Percentiles rank a stretch among this genome's conserved stretches.
Evolutionary conservation across 495 filamentous ascomycete species (phyloP).

Genomic region (Apodospora peruviana): DNA sequence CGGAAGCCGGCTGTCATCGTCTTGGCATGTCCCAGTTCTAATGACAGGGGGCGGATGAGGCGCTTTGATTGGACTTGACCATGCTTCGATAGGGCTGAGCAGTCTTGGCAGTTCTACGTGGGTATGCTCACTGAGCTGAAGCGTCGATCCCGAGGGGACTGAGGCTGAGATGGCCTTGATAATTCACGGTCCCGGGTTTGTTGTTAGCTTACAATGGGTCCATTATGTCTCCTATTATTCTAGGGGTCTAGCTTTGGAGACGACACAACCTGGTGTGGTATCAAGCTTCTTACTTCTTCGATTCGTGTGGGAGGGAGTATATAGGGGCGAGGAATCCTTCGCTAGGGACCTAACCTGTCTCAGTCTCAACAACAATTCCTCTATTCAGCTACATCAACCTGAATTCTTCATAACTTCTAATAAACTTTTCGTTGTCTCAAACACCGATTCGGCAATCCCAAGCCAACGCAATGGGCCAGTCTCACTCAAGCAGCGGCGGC

Average conservation of each 20-base stretch:
- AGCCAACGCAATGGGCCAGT: neutral
- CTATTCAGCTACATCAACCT: neutral
- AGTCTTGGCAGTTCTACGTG: neutral
- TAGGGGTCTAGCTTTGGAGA: neutral
- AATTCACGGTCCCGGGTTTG: neutral
- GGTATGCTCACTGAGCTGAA: neutral
- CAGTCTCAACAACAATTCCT: neutral
- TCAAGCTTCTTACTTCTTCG: neutral
- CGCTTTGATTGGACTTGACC: no score
- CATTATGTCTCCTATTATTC: neutral
- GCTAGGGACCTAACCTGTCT: neutral
- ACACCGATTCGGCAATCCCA: no score
- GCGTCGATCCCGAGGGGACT: neutral
- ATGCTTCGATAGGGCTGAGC: neutral
- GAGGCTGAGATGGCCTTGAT: no score
- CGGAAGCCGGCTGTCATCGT: no score
- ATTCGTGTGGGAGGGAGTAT: neutral
- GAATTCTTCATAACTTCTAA: neutral
- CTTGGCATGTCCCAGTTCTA: no score
- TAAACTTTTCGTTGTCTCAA: neutral
- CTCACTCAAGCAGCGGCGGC: neutral
- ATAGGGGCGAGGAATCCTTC: no score
- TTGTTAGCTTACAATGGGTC: neutral
- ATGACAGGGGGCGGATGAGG: no score
- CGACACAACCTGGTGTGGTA: neutral